These are phyloP conservation scores for Ogataea haglerorum DNA, from an alignment of 805 yeast genomes.

Conservation along the genomic window DNA sequence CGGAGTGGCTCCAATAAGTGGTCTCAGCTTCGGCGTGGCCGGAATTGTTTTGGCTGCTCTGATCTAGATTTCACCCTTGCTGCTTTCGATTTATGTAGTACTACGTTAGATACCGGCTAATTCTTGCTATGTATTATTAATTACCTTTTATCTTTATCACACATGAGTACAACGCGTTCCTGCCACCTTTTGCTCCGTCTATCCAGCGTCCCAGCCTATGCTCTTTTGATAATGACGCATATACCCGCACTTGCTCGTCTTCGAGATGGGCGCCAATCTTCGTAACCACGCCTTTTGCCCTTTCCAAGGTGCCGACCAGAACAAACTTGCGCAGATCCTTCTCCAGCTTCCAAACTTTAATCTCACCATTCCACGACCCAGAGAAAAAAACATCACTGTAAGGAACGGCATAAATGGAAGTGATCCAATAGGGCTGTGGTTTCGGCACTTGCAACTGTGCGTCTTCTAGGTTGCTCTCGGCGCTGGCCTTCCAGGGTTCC, in stretches of 20 bases:
- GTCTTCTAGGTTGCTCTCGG: conserved; percentile 37
- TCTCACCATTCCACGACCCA: conserved; percentile 83
- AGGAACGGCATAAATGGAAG: conserved; percentile 78
- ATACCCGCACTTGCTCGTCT: conserved; percentile 49
- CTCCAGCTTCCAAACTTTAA: conserved; percentile 75
- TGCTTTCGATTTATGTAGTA: conserved; percentile 8
- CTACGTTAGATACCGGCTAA: conserved; percentile 9
- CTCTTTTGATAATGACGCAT: conserved; percentile 76
- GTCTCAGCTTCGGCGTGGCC: conserved; percentile 32
- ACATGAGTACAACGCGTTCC: conserved; percentile 68
- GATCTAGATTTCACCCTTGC: conserved; percentile 23
- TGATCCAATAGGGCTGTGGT: conserved; percentile 80
- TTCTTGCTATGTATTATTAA: conserved; percentile 8
- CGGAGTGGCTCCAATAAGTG: conserved; percentile 28
- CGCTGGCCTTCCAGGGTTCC: conserved; percentile 52
- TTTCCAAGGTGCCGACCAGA: conserved; percentile 50
- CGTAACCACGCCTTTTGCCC: conserved; percentile 69
- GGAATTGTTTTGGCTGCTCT: conserved; percentile 38
- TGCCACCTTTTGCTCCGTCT: conserved; percentile 55
- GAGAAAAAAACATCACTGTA: conserved; percentile 78
- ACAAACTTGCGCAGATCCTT: conserved; percentile 61
- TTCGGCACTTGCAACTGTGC: conserved; percentile 57
- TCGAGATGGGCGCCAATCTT: conserved; percentile 54
- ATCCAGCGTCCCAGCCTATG: conserved; percentile 89
- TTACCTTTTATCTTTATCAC: conserved; percentile 35